Evolutionary conservation across 345 rosid species (phyloP).

Genomic region (Linum trigynum): DNA sequence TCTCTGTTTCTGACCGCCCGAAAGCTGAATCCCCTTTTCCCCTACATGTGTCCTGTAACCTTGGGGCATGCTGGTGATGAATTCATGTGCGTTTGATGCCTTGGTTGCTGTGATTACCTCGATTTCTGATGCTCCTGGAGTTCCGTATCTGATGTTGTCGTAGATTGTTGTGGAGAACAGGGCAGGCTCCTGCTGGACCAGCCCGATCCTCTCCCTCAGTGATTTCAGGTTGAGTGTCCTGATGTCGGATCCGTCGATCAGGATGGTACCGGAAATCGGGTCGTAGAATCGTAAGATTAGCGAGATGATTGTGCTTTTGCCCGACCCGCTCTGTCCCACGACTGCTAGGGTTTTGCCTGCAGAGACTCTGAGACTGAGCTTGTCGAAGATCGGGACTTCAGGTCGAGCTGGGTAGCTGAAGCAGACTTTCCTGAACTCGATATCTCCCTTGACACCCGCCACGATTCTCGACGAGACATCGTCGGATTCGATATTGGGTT

Average conservation of each 20-base stretch:
- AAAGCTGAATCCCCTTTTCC: constrained; percentile 65
- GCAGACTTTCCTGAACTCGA: constrained; percentile 46
- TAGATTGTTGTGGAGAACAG: constrained; percentile 60
- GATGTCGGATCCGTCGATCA: constrained; percentile 54
- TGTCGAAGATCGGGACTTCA: constrained; percentile 40
- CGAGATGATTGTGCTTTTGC: constrained; percentile 68
- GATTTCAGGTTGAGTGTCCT: constrained; percentile 53
- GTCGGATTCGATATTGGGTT: constrained; percentile 40
- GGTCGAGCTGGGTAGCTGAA: constrained; percentile 70
- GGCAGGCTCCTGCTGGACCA: constrained; percentile 85
- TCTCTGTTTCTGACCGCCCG: constrained; percentile 87
- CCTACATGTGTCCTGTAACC: constrained; percentile 74
- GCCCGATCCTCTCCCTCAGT: constrained; percentile 44
- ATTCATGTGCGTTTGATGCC: constrained; percentile 73
- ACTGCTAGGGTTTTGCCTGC: constrained; percentile 65
- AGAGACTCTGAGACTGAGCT: constrained; percentile 35
- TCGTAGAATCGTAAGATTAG: constrained; percentile 71
- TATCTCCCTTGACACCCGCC: constrained; percentile 40
- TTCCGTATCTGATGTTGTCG: constrained; percentile 72
- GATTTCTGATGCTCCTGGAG: constrained; percentile 50
- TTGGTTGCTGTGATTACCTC: constrained; percentile 63
- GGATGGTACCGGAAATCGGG: constrained; percentile 38
- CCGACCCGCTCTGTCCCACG: constrained; percentile 79
- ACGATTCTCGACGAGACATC: constrained; percentile 31
- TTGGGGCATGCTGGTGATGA: constrained; percentile 62